Conservation (phyloP, 768 basidiomycete genomes). For the Tricholoma sp. region DNA sequence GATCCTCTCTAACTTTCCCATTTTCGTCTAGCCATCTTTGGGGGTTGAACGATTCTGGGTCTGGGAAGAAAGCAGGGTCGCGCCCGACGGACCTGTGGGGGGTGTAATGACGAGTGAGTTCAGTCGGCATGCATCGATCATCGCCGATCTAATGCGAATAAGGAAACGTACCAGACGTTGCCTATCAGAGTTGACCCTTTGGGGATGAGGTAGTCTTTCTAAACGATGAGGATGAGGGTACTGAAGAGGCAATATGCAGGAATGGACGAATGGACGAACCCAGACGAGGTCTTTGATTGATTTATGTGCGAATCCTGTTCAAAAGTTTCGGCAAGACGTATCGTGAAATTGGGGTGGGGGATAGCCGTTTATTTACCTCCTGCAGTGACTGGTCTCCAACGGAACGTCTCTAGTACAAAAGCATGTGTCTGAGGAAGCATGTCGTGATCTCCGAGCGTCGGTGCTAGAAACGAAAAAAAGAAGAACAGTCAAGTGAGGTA, state of each 20-base stretch:
- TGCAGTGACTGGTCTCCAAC: conserved; percentile 48
- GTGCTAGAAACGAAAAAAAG: conserved; percentile 24
- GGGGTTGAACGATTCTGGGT: conserved; percentile 56
- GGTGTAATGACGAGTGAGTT: no score
- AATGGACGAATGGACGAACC: conserved; percentile 45
- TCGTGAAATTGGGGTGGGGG: no score
- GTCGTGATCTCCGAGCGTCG: conserved; percentile 36
- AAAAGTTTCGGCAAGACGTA: no score
- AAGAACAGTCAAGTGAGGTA: conserved; percentile 1
- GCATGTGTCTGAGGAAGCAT: conserved; percentile 41
- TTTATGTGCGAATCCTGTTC: conserved; percentile 58
- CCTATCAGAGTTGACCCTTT: conserved; percentile 54
- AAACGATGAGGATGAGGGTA: no score
- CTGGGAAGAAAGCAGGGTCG: conserved; percentile 51
- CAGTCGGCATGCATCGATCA: no score
- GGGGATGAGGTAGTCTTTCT: conserved; percentile 44
- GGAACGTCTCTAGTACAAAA: conserved; percentile 44
- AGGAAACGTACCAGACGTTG: conserved; percentile 45
- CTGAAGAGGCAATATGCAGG: no score
- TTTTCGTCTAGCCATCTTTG: conserved; percentile 48
- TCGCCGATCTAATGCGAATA: no score
- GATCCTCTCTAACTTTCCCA: conserved; percentile 44
- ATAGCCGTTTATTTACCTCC: conserved; percentile 39
- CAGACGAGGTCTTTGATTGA: conserved; percentile 61
- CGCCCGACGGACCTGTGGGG: conserved; percentile 53